Evolutionary conservation across 768 basidiomycete genomes (phyloP), one percentile per base, ranked within the genome.

Genomic region (Leucosporidium creatinivorum): DNA sequence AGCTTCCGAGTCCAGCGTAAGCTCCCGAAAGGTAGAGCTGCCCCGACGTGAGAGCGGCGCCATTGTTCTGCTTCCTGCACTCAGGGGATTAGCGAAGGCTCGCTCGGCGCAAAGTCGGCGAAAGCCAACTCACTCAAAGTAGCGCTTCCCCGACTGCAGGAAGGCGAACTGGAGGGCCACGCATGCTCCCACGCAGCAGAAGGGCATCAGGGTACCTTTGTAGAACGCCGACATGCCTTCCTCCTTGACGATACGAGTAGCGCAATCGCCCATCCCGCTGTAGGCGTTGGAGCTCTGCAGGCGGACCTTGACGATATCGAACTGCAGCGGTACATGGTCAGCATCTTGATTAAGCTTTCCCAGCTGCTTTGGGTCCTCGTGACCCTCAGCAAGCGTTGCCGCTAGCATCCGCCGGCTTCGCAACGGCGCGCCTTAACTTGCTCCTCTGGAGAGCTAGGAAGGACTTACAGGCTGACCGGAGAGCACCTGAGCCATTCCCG

Each of bases 1-100:
- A 88, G 76, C 97, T 98, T 15, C 90, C 86, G 31, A 96, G 78
- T 31, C 94, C 94, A 28, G 93, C 94, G 48, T 85, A 80, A 6
- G 91, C 85, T 70, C 94, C 94, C 23, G 91, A 83, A 2, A 81
- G 74, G 70, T 89, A 84, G 18, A 94, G 81, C 77, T 98, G 92
- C 21, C 78, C 77, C 31, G 80, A 80, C 50, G 80, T 81, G 18
- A 93, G 82, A 17, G 79, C 79, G 74, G 81, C 82, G 7, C 89
- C 88, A n/a, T 83, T 26, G 54, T 65, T 63, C 21, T 49, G 56
- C 18, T 56, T 51, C 19, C 66, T 67, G 55, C 17, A 8, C 17
- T 18, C 18, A 12, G n/a, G 10, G n/a, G 61, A 31, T 12, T 19
- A 28, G 30, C 18, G 23, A 44, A 17, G 13, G 39, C 8, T 44